Evolutionary conservation across 345 rosid species (phyloP).

Genomic region (Bruguiera gymnorhiza): DNA sequence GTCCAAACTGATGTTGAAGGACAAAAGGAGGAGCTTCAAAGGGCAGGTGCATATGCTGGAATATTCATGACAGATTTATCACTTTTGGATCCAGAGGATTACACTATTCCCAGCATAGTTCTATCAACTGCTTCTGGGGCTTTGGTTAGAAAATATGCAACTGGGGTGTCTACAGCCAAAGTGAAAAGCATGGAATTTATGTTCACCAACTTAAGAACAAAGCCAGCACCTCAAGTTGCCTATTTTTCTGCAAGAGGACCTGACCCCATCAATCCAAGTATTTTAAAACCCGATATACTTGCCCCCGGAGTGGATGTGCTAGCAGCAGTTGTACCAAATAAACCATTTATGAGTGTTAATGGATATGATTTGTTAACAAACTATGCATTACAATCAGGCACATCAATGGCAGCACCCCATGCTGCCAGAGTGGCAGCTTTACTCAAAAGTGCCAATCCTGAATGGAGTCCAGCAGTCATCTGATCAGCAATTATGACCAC

Average conservation of each 20-base stretch:
- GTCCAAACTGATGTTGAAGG: not conserved
- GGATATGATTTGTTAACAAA: conserved; percentile 29
- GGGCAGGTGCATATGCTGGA: conserved; percentile 35
- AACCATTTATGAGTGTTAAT: conserved; percentile 16
- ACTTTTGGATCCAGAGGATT: conserved; percentile 12
- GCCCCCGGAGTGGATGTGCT: conserved; percentile 46
- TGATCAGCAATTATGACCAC: conserved; percentile 28
- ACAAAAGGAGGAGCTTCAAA: conserved; percentile 26
- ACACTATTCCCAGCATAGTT: conserved; percentile 25
- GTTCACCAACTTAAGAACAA: conserved; percentile 27
- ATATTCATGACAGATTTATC: conserved; percentile 24
- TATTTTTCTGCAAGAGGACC: conserved; percentile 68
- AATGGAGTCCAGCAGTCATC: conserved; percentile 23
- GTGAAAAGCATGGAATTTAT: conserved; percentile 30
- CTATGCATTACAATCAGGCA: conserved; percentile 37
- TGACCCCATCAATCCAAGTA: conserved; percentile 34
- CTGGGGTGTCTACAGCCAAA: conserved; percentile 7
- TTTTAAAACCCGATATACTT: conserved; percentile 43
- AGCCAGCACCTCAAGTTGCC: conserved; percentile 58
- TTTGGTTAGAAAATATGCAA: conserved; percentile 14
- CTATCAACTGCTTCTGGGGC: conserved; percentile 18
- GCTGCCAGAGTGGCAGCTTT: conserved; percentile 18
- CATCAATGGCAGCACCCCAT: conserved; percentile 23
- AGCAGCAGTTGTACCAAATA: conserved; percentile 30
- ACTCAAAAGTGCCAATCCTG: conserved; percentile 17